A percentile compares a stretch with the other conserved stretches of the same genome.
These are phyloP conservation scores for Stentor roeselii DNA, from an alignment of 73 alveolate species.

Conservation along the genomic window DNA sequence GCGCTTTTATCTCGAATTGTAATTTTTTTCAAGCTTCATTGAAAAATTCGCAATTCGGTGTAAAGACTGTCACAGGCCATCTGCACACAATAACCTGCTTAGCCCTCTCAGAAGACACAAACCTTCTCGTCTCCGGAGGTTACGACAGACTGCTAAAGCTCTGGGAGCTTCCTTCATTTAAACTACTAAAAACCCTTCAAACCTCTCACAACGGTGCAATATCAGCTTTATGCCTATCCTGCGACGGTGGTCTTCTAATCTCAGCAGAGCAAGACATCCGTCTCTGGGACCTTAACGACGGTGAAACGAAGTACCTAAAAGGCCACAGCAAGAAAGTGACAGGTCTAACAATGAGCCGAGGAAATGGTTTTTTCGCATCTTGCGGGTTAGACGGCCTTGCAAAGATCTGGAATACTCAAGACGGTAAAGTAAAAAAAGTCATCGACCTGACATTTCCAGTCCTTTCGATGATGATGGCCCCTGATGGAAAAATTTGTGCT, in stretches of 20 bases:
- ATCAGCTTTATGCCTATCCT: background rate
- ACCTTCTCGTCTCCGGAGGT: background rate
- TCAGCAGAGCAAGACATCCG: background rate
- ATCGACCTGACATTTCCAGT: background rate
- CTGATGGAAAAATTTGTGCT: background rate
- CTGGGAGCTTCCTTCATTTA: background rate
- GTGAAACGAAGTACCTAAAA: background rate
- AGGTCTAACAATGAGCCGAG: background rate
- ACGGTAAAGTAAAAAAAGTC: background rate
- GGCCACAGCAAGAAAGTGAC: background rate
- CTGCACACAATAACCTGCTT: background rate
- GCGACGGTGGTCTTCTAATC: background rate
- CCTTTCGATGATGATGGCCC: background rate
- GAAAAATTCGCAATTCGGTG: background rate
- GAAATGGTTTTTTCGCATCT: background rate
- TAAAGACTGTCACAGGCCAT: background rate
- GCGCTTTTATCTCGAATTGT: background rate
- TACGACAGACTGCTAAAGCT: background rate
- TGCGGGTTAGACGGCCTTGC: background rate
- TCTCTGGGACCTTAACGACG: background rate
- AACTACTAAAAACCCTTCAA: too few relatives aligned
- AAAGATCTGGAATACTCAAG: background rate
- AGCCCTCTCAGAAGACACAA: background rate
- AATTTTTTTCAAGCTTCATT: background rate
- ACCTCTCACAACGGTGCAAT: background rate